Conservation (phyloP, 768 basidiomycete genomes). For the Lyophyllum semitale region DNA sequence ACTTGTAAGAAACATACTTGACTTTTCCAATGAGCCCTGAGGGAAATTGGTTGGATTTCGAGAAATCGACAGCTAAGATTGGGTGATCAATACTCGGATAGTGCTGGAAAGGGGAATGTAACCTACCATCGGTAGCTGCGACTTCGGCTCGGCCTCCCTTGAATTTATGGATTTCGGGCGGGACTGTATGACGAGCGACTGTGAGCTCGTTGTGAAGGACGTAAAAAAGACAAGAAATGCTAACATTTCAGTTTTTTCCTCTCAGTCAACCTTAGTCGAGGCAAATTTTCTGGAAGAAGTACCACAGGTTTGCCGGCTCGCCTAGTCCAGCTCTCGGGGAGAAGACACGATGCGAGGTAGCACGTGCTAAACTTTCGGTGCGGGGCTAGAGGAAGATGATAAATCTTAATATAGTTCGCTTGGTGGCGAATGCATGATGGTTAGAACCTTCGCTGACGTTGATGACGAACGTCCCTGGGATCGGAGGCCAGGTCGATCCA, state of each 20-base stretch:
- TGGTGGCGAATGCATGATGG: not conserved
- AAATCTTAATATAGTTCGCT: not conserved
- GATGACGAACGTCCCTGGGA: slow-evolving; percentile 79
- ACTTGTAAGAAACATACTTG: slow-evolving; percentile 51
- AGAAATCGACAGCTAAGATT: slow-evolving; percentile 79
- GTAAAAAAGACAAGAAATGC: slow-evolving; percentile 12
- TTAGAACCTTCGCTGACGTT: slow-evolving; percentile 74
- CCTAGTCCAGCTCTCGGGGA: slow-evolving; percentile 50
- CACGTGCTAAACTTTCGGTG: slow-evolving; percentile 73
- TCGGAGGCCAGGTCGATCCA: slow-evolving; percentile 85
- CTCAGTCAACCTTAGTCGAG: slow-evolving; percentile 52
- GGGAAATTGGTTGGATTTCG: slow-evolving; percentile 70
- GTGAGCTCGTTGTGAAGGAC: not conserved
- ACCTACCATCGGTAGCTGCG: slow-evolving; percentile 64
- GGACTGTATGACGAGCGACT: slow-evolving; percentile 44
- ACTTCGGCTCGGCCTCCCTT: slow-evolving; percentile 57
- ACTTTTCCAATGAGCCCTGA: slow-evolving; percentile 79
- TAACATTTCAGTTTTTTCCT: slow-evolving; percentile 42
- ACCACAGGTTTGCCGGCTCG: slow-evolving; percentile 55
- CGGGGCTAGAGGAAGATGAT: slow-evolving; percentile 46
- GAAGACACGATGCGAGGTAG: slow-evolving; percentile 80
- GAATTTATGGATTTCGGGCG: slow-evolving; percentile 62
- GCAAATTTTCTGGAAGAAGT: slow-evolving; percentile 85
- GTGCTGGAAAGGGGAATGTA: not conserved
- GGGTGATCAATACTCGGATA: no score